These are phyloP conservation scores for Celoporthe dispersa DNA, from an alignment of 2,329 filamentous ascomycete genomes.

Conservation along the genomic window DNA sequence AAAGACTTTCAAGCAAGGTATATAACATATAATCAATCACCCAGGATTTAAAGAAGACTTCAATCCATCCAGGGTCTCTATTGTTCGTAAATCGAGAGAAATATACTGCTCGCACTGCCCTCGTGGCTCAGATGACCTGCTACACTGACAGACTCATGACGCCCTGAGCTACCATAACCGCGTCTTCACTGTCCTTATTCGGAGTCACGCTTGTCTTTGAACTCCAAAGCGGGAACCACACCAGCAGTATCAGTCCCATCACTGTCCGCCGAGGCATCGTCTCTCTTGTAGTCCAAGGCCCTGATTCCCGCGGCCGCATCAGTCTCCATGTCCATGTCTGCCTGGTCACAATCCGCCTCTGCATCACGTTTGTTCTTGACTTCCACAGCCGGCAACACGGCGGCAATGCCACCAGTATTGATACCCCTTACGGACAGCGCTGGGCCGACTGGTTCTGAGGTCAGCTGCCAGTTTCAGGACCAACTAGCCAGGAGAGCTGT, in stretches of 20 bases:
- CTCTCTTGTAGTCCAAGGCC: not conserved
- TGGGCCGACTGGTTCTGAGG: not conserved
- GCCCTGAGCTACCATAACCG: not conserved
- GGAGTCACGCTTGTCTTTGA: not conserved
- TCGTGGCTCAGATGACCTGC: not conserved
- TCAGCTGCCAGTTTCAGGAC: not conserved
- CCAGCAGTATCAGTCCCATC: not conserved
- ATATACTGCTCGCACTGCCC: not conserved
- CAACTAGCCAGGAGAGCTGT: not conserved
- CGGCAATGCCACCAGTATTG: not conserved
- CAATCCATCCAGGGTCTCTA: not conserved
- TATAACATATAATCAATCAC: no score
- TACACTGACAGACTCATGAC: not conserved
- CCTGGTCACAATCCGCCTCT: not conserved
- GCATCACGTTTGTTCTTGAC: not conserved
- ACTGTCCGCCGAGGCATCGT: not conserved
- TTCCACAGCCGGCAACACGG: not conserved
- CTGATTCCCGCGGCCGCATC: not conserved
- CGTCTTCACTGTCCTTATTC: not conserved
- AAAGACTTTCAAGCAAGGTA: no score
- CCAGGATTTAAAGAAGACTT: no score
- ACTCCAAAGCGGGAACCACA: slow-evolving; percentile 3
- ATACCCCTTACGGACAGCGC: not conserved
- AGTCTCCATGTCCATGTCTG: not conserved
- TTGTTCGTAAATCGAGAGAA: not conserved